These are phyloP conservation scores for Xenoacremonium recifei DNA, from an alignment of 2,329 filamentous ascomycete genomes.

Conservation along the genomic window DNA sequence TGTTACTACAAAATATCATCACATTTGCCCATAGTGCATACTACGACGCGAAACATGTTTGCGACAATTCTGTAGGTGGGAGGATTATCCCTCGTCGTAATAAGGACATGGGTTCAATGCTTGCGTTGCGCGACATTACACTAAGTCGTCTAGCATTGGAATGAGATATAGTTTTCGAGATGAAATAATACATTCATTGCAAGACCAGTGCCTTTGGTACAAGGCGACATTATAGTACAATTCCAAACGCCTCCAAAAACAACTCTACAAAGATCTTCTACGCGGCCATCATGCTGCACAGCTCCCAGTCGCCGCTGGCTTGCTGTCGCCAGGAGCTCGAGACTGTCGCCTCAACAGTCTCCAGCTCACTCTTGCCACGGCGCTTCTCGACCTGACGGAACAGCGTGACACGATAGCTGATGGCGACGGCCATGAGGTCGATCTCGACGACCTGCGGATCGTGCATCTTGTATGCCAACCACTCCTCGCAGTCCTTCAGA, in stretches of 20 bases:
- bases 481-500: constrained; percentile 26
- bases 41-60: no score
- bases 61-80: no score
- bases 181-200: no score
- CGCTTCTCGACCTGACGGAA: constrained; percentile 24
- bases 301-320: constrained; percentile 26
- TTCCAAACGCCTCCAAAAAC: neutral
- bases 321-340: constrained; percentile 27
- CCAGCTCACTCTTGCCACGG: constrained; percentile 18
- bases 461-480: constrained; percentile 29
- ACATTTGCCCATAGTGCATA: no score
- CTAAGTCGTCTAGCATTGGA: no score
- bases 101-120: no score
- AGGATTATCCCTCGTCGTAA: no score
- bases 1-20: no score
- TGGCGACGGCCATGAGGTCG: constrained; percentile 25
- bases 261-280: constrained; percentile 9
- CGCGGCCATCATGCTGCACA: constrained; percentile 27
- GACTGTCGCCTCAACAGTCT: constrained; percentile 23
- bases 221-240: neutral
- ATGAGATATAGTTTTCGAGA: no score
- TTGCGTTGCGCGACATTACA: no score
- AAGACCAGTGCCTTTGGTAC: no score
- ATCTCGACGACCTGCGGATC: constrained; percentile 26
- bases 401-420: constrained; percentile 24